phyloP scores from a whole-genome alignment of 805 yeast genomes.

The Sugiyamaella americana region DNA sequence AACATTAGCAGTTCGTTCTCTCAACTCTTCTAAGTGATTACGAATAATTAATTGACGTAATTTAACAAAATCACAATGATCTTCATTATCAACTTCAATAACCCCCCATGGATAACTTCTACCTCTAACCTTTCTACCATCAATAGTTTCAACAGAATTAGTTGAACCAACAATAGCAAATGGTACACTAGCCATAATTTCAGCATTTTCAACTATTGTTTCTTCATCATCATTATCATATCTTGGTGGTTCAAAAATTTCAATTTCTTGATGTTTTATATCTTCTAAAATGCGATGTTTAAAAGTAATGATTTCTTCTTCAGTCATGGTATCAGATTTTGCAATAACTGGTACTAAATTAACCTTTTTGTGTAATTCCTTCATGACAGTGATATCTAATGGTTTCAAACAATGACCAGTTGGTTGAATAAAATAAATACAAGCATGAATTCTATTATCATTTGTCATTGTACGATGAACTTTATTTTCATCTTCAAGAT shows the following conservation, averaged over 20 bases:
- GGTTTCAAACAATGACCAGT: slow-evolving; percentile 91
- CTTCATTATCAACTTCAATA: slow-evolving; percentile 90
- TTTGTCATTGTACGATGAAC: slow-evolving; percentile 62
- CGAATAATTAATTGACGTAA: slow-evolving; percentile 84
- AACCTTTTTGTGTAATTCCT: slow-evolving; percentile 80
- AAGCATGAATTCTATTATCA: slow-evolving; percentile 89
- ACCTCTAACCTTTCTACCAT: slow-evolving; percentile 81
- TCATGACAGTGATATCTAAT: slow-evolving; percentile 83
- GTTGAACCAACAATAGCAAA: slow-evolving; percentile 95
- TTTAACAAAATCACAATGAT: slow-evolving; percentile 85
- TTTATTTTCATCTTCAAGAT: slow-evolving; percentile 83
- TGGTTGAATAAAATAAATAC: slow-evolving; percentile 91
- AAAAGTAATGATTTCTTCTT: slow-evolving; percentile 72
- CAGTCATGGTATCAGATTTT: slow-evolving; percentile 87
- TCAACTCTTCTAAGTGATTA: slow-evolving; percentile 87
- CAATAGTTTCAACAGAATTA: slow-evolving; percentile 52
- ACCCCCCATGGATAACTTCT: slow-evolving; percentile 97
- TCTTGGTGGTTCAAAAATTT: slow-evolving; percentile 67
- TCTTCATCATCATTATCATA: slow-evolving; percentile 85
- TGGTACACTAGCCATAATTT: slow-evolving; percentile 68
- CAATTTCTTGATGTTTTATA: slow-evolving; percentile 65
- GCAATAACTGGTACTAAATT: slow-evolving; percentile 93
- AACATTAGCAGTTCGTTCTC: slow-evolving; percentile 69
- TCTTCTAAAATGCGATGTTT: slow-evolving; percentile 75
- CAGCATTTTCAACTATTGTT: slow-evolving; percentile 56